Evolutionary conservation across 257 asterid genomes (phyloP).

Genomic region (Penstemon barbatus): DNA sequence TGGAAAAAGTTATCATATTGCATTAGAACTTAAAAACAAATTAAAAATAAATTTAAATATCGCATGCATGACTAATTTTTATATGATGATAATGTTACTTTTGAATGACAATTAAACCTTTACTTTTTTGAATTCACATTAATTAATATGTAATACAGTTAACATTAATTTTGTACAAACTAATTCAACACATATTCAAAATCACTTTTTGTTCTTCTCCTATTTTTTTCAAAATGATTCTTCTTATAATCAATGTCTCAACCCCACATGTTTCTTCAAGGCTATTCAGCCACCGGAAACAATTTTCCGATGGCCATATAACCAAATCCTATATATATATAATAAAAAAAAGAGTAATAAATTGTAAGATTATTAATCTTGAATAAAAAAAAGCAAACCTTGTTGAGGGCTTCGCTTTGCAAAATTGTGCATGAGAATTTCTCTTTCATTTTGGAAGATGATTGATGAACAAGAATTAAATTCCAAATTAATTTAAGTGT

Average conservation of each 20-base stretch:
- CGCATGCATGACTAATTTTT: too few relatives aligned
- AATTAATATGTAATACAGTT: too few relatives aligned
- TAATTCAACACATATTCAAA: too few relatives aligned
- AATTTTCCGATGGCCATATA: neutral
- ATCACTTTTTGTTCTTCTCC: neutral
- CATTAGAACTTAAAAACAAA: too few relatives aligned
- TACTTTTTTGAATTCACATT: too few relatives aligned
- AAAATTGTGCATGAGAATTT: constrained; percentile 47
- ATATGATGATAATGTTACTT: too few relatives aligned
- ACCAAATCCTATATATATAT: neutral
- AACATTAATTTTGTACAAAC: too few relatives aligned
- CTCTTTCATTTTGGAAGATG: constrained; percentile 39
- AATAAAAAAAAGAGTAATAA: neutral
- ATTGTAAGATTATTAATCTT: neutral
- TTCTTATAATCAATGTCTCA: neutral
- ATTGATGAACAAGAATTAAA: neutral
- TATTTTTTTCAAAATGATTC: neutral
- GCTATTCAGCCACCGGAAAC: neutral
- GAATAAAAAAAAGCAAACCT: constrained; percentile 32
- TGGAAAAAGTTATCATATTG: too few relatives aligned
- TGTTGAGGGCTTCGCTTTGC: constrained; percentile 51
- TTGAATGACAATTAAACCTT: too few relatives aligned
- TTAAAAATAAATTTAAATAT: too few relatives aligned
- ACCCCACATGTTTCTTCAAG: neutral
- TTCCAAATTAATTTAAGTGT: neutral